phyloP scores from a whole-genome alignment of 1,139 yeast species.

The Hyphopichia burtonii region DNA sequence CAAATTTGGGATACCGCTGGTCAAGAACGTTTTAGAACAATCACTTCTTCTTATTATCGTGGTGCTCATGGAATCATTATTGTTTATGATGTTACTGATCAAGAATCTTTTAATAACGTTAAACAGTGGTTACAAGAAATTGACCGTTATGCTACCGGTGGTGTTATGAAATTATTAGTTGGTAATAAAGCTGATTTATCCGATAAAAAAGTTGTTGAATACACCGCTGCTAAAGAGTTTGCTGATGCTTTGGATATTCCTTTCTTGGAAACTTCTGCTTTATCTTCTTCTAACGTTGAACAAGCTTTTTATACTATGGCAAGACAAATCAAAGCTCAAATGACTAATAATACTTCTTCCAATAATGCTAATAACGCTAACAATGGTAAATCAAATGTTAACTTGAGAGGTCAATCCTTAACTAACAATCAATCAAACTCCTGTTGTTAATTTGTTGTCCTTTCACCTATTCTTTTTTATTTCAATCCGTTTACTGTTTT shows the following conservation, averaged over 20 bases:
- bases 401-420: slow-evolving; percentile 86
- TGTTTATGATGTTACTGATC: slow-evolving; percentile 97
- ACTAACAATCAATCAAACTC: slow-evolving; percentile 63
- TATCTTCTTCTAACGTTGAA: slow-evolving; percentile 93
- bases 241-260: slow-evolving; percentile 96
- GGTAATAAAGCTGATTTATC: slow-evolving; percentile 96
- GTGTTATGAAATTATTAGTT: slow-evolving; percentile 91
- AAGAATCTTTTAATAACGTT: slow-evolving; percentile 94
- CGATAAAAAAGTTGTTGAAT: slow-evolving; percentile 94
- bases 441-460: slow-evolving; percentile 62
- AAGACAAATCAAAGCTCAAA: slow-evolving; percentile 94
- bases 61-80: slow-evolving; percentile 99
- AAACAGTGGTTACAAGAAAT: slow-evolving; percentile 99
- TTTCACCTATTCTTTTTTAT: neutral
- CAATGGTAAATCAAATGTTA: slow-evolving; percentile 70
- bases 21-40: slow-evolving; percentile 96
- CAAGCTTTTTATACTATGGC: slow-evolving; percentile 99
- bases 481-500: neutral
- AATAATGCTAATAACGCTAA: slow-evolving; percentile 31
- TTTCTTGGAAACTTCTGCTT: slow-evolving; percentile 94
- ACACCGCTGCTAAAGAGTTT: slow-evolving; percentile 95
- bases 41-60: slow-evolving; percentile 95
- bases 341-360: slow-evolving; percentile 65
- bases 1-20: slow-evolving; percentile 99
- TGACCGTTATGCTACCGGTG: slow-evolving; percentile 97